Evolutionary conservation across 176 grass and related monocot species (phyloP).

Genomic region (Puccinellia tenuiflora): DNA sequence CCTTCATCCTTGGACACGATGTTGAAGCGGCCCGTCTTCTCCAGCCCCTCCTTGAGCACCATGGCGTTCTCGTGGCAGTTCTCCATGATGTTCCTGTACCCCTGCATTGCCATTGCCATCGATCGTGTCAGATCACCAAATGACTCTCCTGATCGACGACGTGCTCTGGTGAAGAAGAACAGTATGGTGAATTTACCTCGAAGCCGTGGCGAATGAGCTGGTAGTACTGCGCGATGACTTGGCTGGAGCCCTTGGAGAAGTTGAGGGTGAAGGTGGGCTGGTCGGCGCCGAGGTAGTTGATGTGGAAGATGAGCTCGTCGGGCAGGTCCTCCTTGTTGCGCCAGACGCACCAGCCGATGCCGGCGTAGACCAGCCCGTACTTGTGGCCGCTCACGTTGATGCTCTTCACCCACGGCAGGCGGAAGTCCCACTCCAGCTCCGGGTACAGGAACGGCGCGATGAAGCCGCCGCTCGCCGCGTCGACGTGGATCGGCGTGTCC

Average conservation of each 20-base stretch:
- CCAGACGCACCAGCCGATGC: constrained; percentile 93
- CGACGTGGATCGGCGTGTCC: constrained; percentile 83
- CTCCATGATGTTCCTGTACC: constrained; percentile 96
- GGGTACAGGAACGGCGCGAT: constrained; percentile 99
- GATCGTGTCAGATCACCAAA: not conserved
- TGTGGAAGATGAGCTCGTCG: constrained; percentile 96
- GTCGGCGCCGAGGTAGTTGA: constrained; percentile 96
- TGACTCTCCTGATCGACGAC: not conserved
- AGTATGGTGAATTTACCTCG: constrained; percentile 36
- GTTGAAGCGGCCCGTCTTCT: constrained; percentile 65
- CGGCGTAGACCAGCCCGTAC: constrained; percentile 97
- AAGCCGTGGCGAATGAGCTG: constrained; percentile 92
- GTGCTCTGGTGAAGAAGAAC: not conserved
- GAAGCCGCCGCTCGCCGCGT: constrained; percentile 97
- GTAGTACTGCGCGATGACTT: constrained; percentile 96
- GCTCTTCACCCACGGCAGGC: constrained; percentile 85
- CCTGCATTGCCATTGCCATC: constrained; percentile 31
- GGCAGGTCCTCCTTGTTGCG: constrained; percentile 87
- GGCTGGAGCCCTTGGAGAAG: constrained; percentile 97
- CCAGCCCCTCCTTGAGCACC: constrained; percentile 79
- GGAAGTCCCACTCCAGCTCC: constrained; percentile 92
- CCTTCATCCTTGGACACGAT: constrained; percentile 94
- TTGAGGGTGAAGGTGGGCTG: constrained; percentile 98
- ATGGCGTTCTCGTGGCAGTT: constrained; percentile 97
- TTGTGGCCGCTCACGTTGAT: constrained; percentile 99